phyloP scores from a whole-genome alignment of 2,329 filamentous ascomycete genomes.

The Colletotrichum lupini region DNA sequence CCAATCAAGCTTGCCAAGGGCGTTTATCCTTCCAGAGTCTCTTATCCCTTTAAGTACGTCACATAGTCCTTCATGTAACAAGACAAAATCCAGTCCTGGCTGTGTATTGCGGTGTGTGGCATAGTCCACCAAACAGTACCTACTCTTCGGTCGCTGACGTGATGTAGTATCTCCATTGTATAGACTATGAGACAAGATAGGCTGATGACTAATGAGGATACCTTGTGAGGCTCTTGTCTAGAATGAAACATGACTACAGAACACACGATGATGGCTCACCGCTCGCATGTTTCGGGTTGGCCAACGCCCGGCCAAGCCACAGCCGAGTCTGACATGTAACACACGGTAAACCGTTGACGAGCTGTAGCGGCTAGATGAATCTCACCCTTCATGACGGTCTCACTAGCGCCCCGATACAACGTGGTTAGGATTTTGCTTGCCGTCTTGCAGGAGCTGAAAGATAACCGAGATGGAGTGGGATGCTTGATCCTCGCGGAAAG shows the following conservation, averaged over 20 bases:
- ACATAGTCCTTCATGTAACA: too few species aligned
- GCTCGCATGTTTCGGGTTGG: background rate
- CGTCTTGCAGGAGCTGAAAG: background rate
- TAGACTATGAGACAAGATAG: background rate
- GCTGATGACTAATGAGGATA: background rate
- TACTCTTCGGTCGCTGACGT: background rate
- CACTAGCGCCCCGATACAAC: background rate
- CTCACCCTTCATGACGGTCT: background rate
- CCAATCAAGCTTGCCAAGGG: background rate
- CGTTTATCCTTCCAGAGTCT: background rate
- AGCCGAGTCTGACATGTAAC: background rate
- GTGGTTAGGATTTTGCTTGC: background rate
- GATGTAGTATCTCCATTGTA: background rate
- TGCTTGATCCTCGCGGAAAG: background rate
- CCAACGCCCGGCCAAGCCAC: background rate
- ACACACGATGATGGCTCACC: background rate
- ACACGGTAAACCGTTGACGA: background rate
- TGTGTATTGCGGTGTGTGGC: too few species aligned
- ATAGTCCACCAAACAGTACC: too few species aligned
- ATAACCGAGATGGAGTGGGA: background rate
- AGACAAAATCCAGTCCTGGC: too few species aligned
- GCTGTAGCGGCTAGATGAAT: background rate
- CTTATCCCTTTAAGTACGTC: too few species aligned
- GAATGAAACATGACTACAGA: background rate
- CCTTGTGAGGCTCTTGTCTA: background rate